Conservation (phyloP, 805 yeast species). For the Candida insectorum region DNA sequence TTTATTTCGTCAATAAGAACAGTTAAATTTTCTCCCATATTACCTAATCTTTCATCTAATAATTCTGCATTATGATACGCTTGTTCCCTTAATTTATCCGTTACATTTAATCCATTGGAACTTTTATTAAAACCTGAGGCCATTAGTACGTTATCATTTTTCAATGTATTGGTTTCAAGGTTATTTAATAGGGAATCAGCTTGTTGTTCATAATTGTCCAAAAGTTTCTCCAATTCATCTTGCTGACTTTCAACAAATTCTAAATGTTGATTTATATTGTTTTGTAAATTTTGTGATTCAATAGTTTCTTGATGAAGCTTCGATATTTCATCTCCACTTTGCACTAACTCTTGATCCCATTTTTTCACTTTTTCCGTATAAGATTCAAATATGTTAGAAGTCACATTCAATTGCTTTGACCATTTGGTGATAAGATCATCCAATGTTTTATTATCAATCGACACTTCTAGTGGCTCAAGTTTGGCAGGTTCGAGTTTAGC, state of each 20-base stretch:
- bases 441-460: slow-evolving; percentile 84
- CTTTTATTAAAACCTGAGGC: slow-evolving; percentile 10
- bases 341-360: slow-evolving; percentile 84
- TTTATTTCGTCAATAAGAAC: slow-evolving; percentile 79
- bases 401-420: slow-evolving; percentile 78
- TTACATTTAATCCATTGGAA: slow-evolving; percentile 42
- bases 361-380: slow-evolving; percentile 72
- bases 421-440: slow-evolving; percentile 92
- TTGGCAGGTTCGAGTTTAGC: slow-evolving; percentile 43
- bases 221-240: slow-evolving; percentile 78
- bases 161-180: slow-evolving; percentile 24
- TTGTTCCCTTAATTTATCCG: slow-evolving; percentile 84
- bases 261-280: slow-evolving; percentile 81
- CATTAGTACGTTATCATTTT: slow-evolving; percentile 10
- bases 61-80: slow-evolving; percentile 86
- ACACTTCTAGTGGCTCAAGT: slow-evolving; percentile 63
- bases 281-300: slow-evolving; percentile 81
- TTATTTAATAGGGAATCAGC: slow-evolving; percentile 49
- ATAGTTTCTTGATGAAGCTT: slow-evolving; percentile 73
- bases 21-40: slow-evolving; percentile 71
- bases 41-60: slow-evolving; percentile 75
- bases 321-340: slow-evolving; percentile 81
- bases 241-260: slow-evolving; percentile 88
- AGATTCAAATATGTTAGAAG: slow-evolving; percentile 68
- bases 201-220: slow-evolving; percentile 79